Conservation (phyloP, 2,329 filamentous ascomycete genomes). For the Fusarium incarnatum region DNA sequence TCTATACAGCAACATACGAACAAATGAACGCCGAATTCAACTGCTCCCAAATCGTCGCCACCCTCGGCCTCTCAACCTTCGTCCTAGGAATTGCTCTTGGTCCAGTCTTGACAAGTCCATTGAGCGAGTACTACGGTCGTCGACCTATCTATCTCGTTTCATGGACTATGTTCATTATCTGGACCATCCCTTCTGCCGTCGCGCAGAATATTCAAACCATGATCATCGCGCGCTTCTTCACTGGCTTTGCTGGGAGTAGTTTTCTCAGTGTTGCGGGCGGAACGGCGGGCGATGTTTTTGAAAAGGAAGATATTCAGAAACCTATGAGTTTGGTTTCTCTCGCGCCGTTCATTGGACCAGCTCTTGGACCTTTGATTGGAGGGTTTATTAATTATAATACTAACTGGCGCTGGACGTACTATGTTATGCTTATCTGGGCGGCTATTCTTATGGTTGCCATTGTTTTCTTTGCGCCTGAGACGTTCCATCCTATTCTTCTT, state of each 20-base stretch:
- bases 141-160: slow-evolving; percentile 79
- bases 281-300: slow-evolving; percentile 36
- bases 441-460: slow-evolving; percentile 14
- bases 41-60: slow-evolving; percentile 14
- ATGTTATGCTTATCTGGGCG: slow-evolving; percentile 39
- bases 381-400: slow-evolving; percentile 38
- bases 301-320: slow-evolving; percentile 26
- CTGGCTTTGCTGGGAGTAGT: slow-evolving; percentile 71
- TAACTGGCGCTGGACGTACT: slow-evolving; percentile 40
- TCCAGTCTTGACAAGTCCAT: slow-evolving; percentile 67
- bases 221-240: slow-evolving; percentile 79
- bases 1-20: slow-evolving; percentile 64
- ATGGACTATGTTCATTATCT: slow-evolving; percentile 78
- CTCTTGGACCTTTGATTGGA: slow-evolving; percentile 32
- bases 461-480: slow-evolving; percentile 34
- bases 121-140: slow-evolving; percentile 78
- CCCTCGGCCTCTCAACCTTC: slow-evolving; percentile 33
- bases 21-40: slow-evolving; percentile 37
- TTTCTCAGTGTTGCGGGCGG: slow-evolving; percentile 39
- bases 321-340: slow-evolving; percentile 39
- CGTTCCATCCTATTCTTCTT: slow-evolving; percentile 35
- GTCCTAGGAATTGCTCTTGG: slow-evolving; percentile 66
- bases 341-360: slow-evolving; percentile 35
- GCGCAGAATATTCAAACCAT: slow-evolving; percentile 80
- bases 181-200: slow-evolving; percentile 81